A percentile compares a stretch with the other conserved stretches of the same genome.
Conservation (phyloP, 805 yeast species). For the Candida dendrica region DNA sequence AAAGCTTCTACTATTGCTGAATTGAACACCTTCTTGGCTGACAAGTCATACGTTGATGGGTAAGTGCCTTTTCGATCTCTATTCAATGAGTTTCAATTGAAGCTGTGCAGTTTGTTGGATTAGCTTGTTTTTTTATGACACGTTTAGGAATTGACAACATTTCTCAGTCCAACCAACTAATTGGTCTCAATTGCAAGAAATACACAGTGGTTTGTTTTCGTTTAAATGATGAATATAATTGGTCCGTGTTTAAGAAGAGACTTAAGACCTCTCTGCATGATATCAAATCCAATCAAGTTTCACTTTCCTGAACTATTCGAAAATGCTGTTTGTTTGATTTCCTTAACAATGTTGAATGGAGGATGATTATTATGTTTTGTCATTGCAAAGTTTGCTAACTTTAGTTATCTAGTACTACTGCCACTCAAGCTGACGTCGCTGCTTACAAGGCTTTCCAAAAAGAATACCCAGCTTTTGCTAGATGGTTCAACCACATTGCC, state of each 20-base stretch:
- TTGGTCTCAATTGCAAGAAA: too few species aligned
- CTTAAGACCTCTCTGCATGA: conserved; percentile 93
- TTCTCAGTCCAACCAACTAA: too few species aligned
- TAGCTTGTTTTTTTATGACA: background rate
- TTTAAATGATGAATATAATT: conserved; percentile 61
- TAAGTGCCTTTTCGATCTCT: conserved; percentile 38
- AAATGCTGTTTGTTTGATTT: background rate
- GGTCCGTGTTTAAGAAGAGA: conserved; percentile 99
- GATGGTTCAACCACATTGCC: conserved; percentile 99
- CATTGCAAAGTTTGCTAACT: conserved; percentile 1
- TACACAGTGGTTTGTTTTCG: background rate
- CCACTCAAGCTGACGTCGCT: conserved; percentile 93
- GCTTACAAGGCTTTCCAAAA: conserved; percentile 91
- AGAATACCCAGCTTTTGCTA: conserved; percentile 87
- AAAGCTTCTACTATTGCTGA: conserved; percentile 65
- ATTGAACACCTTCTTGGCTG: conserved; percentile 81
- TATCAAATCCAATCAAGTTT: conserved; percentile 53
- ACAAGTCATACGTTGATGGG: conserved; percentile 95
- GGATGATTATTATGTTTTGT: too few species aligned
- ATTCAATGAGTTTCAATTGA: background rate
- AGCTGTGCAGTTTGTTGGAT: too few species aligned
- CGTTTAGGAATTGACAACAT: too few species aligned
- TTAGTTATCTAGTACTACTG: conserved; percentile 53
- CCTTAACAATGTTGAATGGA: background rate
- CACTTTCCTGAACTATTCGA: conserved; percentile 29